Evolutionary conservation across 257 asterid genomes (phyloP).

Genomic region (Paulownia fortunei): DNA sequence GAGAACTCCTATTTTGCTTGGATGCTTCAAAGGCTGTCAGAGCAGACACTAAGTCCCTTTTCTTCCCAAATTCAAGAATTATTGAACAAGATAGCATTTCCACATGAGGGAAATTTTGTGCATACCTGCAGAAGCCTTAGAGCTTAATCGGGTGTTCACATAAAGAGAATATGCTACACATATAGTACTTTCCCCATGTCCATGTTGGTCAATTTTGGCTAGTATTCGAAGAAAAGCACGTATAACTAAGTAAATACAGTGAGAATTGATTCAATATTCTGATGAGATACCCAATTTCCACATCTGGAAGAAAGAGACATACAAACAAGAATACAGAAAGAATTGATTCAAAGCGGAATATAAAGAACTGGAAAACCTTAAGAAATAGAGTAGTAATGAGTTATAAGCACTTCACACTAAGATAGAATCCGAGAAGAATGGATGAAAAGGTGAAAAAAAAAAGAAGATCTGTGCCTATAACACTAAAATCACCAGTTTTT

Average conservation of each 20-base stretch:
- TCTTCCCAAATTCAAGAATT: slow-evolving; percentile 88
- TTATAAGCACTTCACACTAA: slow-evolving; percentile 13
- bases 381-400: background rate
- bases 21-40: slow-evolving; percentile 72
- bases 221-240: too few species aligned
- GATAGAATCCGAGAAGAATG: slow-evolving; percentile 2
- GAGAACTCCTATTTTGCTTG: slow-evolving; percentile 56
- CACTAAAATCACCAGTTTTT: slow-evolving; percentile 13
- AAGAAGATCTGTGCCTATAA: slow-evolving; percentile 4
- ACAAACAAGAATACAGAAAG: background rate
- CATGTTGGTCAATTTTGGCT: too few species aligned
- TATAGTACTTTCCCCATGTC: background rate
- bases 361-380: slow-evolving; percentile 1
- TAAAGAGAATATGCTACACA: background rate
- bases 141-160: slow-evolving; percentile 26
- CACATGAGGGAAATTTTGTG: slow-evolving; percentile 55
- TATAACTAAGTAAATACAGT: too few species aligned
- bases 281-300: slow-evolving; percentile 17
- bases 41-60: slow-evolving; percentile 74
- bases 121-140: slow-evolving; percentile 63
- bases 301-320: background rate
- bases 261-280: too few species aligned
- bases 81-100: slow-evolving; percentile 67
- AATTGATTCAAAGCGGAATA: slow-evolving; percentile 5
- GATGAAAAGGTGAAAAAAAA: background rate